phyloP scores from a whole-genome alignment of 2,329 filamentous ascomycete species.

The Pseudogymnoascus sp. region DNA sequence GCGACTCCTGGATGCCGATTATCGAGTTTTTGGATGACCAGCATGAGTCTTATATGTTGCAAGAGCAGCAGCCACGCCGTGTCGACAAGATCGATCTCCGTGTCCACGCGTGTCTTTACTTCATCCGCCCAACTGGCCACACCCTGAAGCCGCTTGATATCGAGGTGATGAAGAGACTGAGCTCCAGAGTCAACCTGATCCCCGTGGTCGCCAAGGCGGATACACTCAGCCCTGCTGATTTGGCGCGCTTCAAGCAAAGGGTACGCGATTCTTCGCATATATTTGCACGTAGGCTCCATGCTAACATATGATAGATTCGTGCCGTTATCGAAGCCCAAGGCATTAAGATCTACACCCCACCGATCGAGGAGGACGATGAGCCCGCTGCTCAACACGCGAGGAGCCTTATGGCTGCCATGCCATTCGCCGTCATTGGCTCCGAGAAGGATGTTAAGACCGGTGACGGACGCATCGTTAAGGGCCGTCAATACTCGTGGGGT shows the following conservation, averaged over 20 bases:
- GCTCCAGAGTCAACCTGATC: slow-evolving; percentile 95
- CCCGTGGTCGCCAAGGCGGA: slow-evolving; percentile 98
- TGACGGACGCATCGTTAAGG: slow-evolving; percentile 96
- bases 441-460: slow-evolving; percentile 98
- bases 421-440: slow-evolving; percentile 95
- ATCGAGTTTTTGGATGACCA: slow-evolving; percentile 99
- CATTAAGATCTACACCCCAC: slow-evolving; percentile 99
- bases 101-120: slow-evolving; percentile 97
- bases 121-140: slow-evolving; percentile 97
- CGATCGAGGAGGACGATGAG: slow-evolving; percentile 96
- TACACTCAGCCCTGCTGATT: slow-evolving; percentile 85
- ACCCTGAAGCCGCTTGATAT: slow-evolving; percentile 98
- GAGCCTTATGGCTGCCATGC: slow-evolving; percentile 92
- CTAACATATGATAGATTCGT: slow-evolving; percentile 59
- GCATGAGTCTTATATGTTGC: slow-evolving; percentile 99
- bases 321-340: slow-evolving; percentile 95
- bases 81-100: slow-evolving; percentile 98
- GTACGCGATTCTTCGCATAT: slow-evolving; percentile 44
- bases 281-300: slow-evolving; percentile 2
- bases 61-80: slow-evolving; percentile 97
- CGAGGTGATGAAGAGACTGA: slow-evolving; percentile 99
- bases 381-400: slow-evolving; percentile 90
- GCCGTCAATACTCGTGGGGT: slow-evolving; percentile 98
- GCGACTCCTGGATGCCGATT: slow-evolving; percentile 99
- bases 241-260: slow-evolving; percentile 90